Evolutionary conservation across 2,329 filamentous ascomycete genomes (phyloP).

Genomic region (Ophiostoma triangulosporum): DNA sequence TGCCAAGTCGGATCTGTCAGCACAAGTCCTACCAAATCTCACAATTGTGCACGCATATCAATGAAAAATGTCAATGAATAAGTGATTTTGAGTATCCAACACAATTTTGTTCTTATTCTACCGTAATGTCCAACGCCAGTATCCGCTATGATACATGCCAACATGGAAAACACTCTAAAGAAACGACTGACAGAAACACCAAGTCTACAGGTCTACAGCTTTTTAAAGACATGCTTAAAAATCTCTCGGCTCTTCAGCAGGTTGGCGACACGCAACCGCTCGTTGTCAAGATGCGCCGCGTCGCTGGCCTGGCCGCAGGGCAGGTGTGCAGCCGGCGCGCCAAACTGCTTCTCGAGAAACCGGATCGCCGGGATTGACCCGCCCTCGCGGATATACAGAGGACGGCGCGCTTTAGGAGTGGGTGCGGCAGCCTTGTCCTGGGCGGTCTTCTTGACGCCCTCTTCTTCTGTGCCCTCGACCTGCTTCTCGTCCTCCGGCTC

Average conservation of each 20-base stretch:
- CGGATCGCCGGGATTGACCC: constrained; percentile 90
- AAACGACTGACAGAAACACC: not conserved
- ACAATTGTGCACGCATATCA: no score
- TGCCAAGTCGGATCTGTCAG: no score
- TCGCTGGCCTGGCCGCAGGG: constrained; percentile 94
- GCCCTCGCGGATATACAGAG: constrained; percentile 88
- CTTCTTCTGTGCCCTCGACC: not conserved
- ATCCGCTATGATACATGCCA: not conserved
- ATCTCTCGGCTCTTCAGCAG: constrained; percentile 86
- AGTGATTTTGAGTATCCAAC: no score
- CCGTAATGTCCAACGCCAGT: not conserved
- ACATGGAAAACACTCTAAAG: not conserved
- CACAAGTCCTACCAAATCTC: no score
- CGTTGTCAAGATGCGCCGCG: constrained; percentile 86
- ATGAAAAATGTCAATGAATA: no score
- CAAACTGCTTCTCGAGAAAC: constrained; percentile 89
- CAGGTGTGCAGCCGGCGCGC: constrained; percentile 78
- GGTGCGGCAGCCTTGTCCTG: not conserved
- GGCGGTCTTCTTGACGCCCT: not conserved
- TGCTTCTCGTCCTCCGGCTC: not conserved
- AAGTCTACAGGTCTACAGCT: constrained; percentile 29
- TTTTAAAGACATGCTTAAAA: constrained; percentile 70
- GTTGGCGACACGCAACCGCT: constrained; percentile 78
- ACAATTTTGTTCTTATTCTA: not conserved
- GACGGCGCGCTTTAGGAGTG: constrained; percentile 37